Base-by-base conservation (phyloP, 2,329 filamentous ascomycete species). In the Xylaria sp. region DNA sequence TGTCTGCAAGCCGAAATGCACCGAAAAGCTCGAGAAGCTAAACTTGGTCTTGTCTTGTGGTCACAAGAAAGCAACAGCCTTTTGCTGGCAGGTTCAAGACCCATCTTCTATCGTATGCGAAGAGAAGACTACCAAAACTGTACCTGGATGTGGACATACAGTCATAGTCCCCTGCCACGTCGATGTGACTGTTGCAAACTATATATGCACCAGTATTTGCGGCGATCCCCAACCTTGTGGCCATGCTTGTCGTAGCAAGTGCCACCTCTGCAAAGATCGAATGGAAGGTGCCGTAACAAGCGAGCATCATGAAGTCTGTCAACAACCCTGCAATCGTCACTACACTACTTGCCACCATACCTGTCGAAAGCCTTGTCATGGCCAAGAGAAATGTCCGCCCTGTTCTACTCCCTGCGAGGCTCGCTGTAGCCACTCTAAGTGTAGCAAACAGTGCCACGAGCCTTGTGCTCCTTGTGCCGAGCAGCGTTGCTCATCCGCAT, bases 381-480 rank as follows among this genome's bases (percentile, higher is more conserved):
- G 77, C 0, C 80, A 79, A 0, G 68, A 76, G 20, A 70, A 75
- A 0, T 90, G 88, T 69, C 76, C 77, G 0, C 82, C 83, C 0
- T 91, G 88, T 73, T 13, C 71, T 0, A 70, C 74, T 11, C 77
- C 77, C 0, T 92, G 90, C 72, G 85, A 89, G 48, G 83, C 87
- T 15, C 78, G 79, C 3, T 92, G 89, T 76, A 80, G 75, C 23
- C 89, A 89, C 76, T 89, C 85, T 0, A 80, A 74, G 61, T 92
- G 90, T 74, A 76, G 73, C n/a, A 83, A 83, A 64, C 76, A 75
- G 5, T 93, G 90, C 74, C 77, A 81, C 28, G 85, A 92, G 72
- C 85, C 88, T 1, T 92, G 90, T 72, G 76, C 80, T 2, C 89
- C 89, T 0, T 92, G 90, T 71, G 85, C 85, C 0, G 85, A 88